Evolutionary conservation across 768 basidiomycete genomes (phyloP), one percentile per base, ranked within the genome.

Genomic region (Boletus rubroflammeus): DNA sequence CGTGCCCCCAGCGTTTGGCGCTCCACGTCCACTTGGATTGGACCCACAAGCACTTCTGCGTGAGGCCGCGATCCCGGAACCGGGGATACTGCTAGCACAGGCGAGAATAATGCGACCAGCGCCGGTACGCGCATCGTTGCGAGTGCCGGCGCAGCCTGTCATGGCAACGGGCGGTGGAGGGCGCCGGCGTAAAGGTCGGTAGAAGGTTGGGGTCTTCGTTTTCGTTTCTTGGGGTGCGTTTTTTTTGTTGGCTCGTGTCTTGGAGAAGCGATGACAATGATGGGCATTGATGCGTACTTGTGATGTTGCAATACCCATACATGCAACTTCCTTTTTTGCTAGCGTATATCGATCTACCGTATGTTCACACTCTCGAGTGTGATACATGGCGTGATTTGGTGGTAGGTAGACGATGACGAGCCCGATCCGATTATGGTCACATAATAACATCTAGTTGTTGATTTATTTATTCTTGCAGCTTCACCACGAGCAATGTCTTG

Each of bases 181-280:
- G 2, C 51, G 54, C 3, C 51, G 44, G 14, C 62, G 50, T 47
- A 57, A 38, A 42, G 36, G 40, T 34, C 58, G 42, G 29, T 66
- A 44, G 51, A 50, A 6, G 10, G 17, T 31, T 6, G 3, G 3
- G 28, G 3, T 32, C 29, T 21, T 31, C 28, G 10, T 23, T 15
- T 42, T 13, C n/a, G 9, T 28, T 39, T 52, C 36, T 42, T 43
- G 32, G 19, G 13, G 4, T 28, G 28, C n/a, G 7, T 23, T 34
- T 32, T 40, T 26, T 17, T 43, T 19, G 2, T n/a, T 19, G 26
- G 19, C 9, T 34, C 15, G 35, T 26, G 32, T 28, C 32, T 57
- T 45, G 59, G 34, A 47, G 48, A 38, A 45, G 13, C 23, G 7
- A 25, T 40, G 36, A 19, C 8, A 9, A 23, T 4, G 36, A 8